Base-by-base conservation (phyloP, 768 basidiomycete genomes). In the Lentinus brumalis region DNA sequence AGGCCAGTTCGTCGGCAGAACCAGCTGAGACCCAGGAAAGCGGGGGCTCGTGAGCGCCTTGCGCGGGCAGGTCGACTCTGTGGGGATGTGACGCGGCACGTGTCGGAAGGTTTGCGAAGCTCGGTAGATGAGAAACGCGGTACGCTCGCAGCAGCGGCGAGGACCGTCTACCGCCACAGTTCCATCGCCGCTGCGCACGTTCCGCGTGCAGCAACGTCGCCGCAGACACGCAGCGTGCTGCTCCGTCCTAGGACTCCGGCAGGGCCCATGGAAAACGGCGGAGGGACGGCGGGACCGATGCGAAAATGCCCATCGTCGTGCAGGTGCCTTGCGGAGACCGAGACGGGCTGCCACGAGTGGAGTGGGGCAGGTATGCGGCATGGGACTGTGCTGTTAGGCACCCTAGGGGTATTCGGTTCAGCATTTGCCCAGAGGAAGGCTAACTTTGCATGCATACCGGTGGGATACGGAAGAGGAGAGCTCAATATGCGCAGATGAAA, bases 51-150 rank as follows among this genome's bases (percentile, higher is more conserved):
- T 6, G 35, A 26, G n/a, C n/a, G 26, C 31, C 18, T n/a, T 12
- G 47, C 29, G 21, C 45, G 11, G 31, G 35, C 8, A 15, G 49
- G 40, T 26, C 21, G 57, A 26, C 21, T 40, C 8, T 15, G 18
- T 15, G 35, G 21, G 57, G 11, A 46, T 31, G 50, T 26, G 39
- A 31, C 12, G 38, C 6, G 5, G 30, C 58, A 53, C 58, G 58
- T 46, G 51, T 10, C 29, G 32, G n/a, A 54, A 46, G 53, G 59
- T 54, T 60, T n/a, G 47, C 38, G 35, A 32, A 50, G 35, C 52
- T 60, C 59, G 59, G 59, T 12, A 60, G 59, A 55, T 53, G 59
- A 60, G 40, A 54, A 49, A 60, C 40, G 53, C 45, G 53, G 59
- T 46, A 31, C 26, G 16, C 53, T 52, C 59, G 53, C 59, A 50